Conservation (phyloP, 2,329 filamentous ascomycete genomes). For the Orbilia brochopaga region DNA sequence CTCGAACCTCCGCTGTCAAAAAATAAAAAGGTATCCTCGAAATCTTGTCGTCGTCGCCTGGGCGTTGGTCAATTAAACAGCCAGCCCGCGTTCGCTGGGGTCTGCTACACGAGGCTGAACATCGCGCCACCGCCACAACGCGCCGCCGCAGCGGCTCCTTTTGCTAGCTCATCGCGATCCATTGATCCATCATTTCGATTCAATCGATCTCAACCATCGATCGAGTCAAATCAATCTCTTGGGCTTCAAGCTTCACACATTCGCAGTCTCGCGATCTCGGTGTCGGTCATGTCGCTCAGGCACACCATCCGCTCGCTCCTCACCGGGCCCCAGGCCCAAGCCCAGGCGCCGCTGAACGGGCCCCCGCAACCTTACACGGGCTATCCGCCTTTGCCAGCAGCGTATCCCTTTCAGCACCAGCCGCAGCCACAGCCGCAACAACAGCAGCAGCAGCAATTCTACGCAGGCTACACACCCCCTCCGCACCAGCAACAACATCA, state of each 20-base stretch:
- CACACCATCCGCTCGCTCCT: conserved; percentile 43
- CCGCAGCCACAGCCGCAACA: not conserved
- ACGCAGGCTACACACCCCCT: not conserved
- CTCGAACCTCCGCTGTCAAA: too few species aligned
- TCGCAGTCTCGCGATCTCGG: not conserved
- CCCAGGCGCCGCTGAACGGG: not conserved
- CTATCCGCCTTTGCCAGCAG: not conserved
- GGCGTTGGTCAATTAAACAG: too few species aligned
- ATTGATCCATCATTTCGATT: too few species aligned
- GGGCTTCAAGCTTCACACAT: not conserved
- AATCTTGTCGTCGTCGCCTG: too few species aligned
- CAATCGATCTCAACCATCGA: conserved; percentile 9
- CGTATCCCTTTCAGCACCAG: conserved; percentile 7
- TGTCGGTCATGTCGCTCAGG: conserved; percentile 27
- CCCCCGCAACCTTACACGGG: not conserved
- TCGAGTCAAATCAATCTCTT: too few species aligned
- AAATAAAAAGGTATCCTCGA: too few species aligned
- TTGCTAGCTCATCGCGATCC: too few species aligned
- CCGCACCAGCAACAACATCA: not conserved
- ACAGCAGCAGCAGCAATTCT: not conserved
- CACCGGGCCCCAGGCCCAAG: conserved; percentile 35
- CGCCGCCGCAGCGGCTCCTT: not conserved
- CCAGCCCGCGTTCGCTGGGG: too few species aligned
- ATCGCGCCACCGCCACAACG: not conserved
- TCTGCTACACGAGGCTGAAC: too few species aligned